Conservation (phyloP, 2,329 filamentous ascomycete species). For the Epichloe sp. region DNA sequence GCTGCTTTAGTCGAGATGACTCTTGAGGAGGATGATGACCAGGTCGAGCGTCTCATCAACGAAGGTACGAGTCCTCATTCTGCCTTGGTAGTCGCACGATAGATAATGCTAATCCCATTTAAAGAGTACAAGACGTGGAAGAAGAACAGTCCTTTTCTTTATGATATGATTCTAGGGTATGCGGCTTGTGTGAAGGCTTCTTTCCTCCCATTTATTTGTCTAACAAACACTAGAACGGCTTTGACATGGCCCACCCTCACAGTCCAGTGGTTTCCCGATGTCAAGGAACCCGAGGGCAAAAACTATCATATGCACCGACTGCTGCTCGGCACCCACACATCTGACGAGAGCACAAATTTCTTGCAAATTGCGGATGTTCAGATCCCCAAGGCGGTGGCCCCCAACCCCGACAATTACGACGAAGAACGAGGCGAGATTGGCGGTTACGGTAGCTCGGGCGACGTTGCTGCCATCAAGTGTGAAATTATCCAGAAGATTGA, state of each 20-base stretch:
- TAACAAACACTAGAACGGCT: conserved; percentile 49
- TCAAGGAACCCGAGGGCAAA: conserved; percentile 76
- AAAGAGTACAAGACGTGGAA: conserved; percentile 99
- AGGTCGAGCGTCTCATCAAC: conserved; percentile 82
- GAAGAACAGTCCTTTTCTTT: conserved; percentile 97
- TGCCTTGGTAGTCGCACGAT: neutral
- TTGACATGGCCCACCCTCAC: conserved; percentile 96
- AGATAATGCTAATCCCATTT: neutral
- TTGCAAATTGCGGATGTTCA: conserved; percentile 91
- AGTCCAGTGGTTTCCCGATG: conserved; percentile 95
- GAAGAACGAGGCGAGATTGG: conserved; percentile 88
- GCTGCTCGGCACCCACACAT: conserved; percentile 89
- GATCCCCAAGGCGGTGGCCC: conserved; percentile 64
- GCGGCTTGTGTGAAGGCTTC: neutral
- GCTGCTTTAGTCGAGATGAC: conserved; percentile 21
- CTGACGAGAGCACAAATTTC: conserved; percentile 73
- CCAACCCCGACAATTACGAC: conserved; percentile 76
- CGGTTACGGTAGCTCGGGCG: conserved; percentile 67
- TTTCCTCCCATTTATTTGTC: conserved; percentile 1
- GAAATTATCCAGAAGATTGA: conserved; percentile 91
- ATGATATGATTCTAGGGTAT: conserved; percentile 87
- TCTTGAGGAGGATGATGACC: conserved; percentile 57
- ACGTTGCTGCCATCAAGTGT: conserved; percentile 67
- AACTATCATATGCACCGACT: conserved; percentile 79
- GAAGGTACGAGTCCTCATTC: conserved; percentile 45